These are phyloP conservation scores for Pueraria montana DNA, from an alignment of 306 rosid genomes.

Conservation along the genomic window DNA sequence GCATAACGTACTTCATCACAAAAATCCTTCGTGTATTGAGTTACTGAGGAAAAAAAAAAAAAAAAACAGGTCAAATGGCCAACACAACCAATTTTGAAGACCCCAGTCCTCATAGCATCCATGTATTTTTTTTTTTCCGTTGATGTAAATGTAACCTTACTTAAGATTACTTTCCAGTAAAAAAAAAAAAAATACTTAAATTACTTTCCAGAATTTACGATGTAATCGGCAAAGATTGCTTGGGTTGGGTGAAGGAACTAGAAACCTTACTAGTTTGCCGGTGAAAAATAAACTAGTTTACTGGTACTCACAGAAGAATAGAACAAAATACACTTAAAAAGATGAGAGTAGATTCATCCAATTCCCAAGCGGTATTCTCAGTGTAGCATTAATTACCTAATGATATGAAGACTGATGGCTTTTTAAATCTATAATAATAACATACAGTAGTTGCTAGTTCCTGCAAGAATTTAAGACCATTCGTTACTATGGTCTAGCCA, in stretches of 20 bases:
- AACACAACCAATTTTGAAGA: neutral
- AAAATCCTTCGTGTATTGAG: no score
- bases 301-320: slow-evolving; percentile 13
- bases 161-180: neutral
- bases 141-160: neutral
- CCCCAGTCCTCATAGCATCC: neutral
- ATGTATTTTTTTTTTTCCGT: neutral
- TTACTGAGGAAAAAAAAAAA: no score
- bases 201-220: neutral
- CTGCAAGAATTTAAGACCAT: slow-evolving; percentile 48
- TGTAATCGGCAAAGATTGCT: neutral
- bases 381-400: slow-evolving; percentile 49
- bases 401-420: slow-evolving; percentile 51
- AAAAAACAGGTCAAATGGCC: neutral
- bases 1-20: neutral
- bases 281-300: slow-evolving; percentile 22
- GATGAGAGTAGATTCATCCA: slow-evolving; percentile 45
- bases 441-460: slow-evolving; percentile 51
- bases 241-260: neutral
- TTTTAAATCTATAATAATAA: slow-evolving; percentile 50
- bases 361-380: slow-evolving; percentile 45
- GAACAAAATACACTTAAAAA: slow-evolving; percentile 6
- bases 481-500: slow-evolving; percentile 42
- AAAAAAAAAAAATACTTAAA: neutral
- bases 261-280: neutral